Conservation (phyloP, 176 grass and related monocot species). For the Carex myosuroides region DNA sequence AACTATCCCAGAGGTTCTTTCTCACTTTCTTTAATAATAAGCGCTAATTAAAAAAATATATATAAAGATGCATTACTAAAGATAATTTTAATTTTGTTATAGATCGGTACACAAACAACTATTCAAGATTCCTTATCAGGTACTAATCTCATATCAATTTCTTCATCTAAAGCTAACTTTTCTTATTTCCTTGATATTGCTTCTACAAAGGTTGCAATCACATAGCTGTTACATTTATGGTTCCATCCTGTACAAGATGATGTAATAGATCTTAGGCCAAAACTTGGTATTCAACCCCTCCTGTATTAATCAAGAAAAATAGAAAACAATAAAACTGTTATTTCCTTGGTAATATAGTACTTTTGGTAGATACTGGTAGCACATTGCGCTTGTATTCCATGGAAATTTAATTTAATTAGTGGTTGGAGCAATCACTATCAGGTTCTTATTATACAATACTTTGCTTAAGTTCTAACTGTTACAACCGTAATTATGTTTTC, state of each 20-base stretch:
- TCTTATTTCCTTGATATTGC: background rate
- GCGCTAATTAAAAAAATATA: background rate
- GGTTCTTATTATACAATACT: background rate
- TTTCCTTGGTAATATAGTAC: background rate
- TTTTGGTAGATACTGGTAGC: background rate
- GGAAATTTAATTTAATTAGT: background rate
- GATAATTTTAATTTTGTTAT: background rate
- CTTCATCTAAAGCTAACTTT: conserved; percentile 4
- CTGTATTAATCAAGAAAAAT: background rate
- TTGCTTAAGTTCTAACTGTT: conserved; percentile 5
- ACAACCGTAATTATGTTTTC: conserved; percentile 13
- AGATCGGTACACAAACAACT: background rate
- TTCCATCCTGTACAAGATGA: background rate
- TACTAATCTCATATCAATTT: conserved; percentile 2
- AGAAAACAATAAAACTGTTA: background rate
- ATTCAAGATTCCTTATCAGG: background rate
- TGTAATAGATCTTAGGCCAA: too few relatives aligned
- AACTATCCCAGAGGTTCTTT: conserved; percentile 20
- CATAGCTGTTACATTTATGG: background rate
- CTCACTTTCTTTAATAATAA: background rate
- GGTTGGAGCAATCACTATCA: background rate
- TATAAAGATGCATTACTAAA: background rate
- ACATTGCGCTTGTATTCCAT: background rate
- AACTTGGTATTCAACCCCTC: background rate
- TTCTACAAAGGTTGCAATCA: background rate